These are phyloP conservation scores for Verticillium dahliae DNA, from an alignment of 2,329 filamentous ascomycete species.

Conservation along the genomic window DNA sequence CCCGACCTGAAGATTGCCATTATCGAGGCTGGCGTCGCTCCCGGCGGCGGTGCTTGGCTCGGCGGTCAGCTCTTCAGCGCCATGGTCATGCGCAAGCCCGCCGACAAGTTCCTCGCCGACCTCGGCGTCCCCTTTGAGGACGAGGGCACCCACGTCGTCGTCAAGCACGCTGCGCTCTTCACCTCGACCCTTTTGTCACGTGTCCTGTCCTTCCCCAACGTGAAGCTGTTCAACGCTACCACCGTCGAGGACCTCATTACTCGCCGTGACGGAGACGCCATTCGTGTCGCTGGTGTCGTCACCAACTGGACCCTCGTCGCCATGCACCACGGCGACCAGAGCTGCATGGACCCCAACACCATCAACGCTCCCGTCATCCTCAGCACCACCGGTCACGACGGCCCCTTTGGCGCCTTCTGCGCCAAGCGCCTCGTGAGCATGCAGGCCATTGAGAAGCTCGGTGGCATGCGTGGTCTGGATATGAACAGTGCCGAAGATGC, in stretches of 20 bases:
- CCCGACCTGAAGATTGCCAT: slow-evolving; percentile 90
- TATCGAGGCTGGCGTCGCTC: slow-evolving; percentile 80
- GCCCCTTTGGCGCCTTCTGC: slow-evolving; percentile 82
- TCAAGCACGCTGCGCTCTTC: slow-evolving; percentile 91
- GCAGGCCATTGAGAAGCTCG: slow-evolving; percentile 74
- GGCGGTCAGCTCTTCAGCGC: slow-evolving; percentile 91
- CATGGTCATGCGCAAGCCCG: slow-evolving; percentile 93
- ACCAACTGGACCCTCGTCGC: slow-evolving; percentile 94
- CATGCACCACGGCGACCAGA: slow-evolving; percentile 83
- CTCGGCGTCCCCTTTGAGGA: slow-evolving; percentile 82
- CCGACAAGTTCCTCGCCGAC: slow-evolving; percentile 75
- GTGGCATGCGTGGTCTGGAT: slow-evolving; percentile 88
- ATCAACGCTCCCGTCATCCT: slow-evolving; percentile 89
- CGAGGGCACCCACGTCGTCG: slow-evolving; percentile 69
- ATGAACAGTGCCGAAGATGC: slow-evolving; percentile 90
- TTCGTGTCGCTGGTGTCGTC: slow-evolving; percentile 81
- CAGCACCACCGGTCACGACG: slow-evolving; percentile 87
- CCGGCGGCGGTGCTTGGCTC: slow-evolving; percentile 85
- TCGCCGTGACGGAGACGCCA: slow-evolving; percentile 45
- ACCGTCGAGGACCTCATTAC: slow-evolving; percentile 90
- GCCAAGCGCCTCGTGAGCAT: slow-evolving; percentile 89
- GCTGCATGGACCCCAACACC: slow-evolving; percentile 96
- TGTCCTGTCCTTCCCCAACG: slow-evolving; percentile 78
- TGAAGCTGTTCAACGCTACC: slow-evolving; percentile 96
- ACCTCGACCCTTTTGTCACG: slow-evolving; percentile 80